A percentile compares a stretch with the other conserved stretches of the same genome.
Conservation (phyloP, 768 basidiomycete species). For the Trametes punicea region DNA sequence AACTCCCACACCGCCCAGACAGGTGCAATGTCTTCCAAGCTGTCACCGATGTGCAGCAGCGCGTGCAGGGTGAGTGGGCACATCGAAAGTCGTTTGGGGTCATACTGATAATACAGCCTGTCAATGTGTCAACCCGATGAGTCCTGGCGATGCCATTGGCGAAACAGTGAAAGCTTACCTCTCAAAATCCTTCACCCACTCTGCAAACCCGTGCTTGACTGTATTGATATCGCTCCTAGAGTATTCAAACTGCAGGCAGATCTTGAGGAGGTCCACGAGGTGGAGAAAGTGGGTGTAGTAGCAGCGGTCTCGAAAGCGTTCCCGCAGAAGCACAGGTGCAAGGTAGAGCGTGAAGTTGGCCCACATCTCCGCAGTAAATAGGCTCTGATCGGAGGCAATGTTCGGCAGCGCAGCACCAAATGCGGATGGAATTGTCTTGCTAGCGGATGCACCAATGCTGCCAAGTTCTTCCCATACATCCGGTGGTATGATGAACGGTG, state of each 20-base stretch:
- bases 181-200: conserved; percentile 41
- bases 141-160: no score
- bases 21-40: conserved; percentile 24
- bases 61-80: conserved; percentile 35
- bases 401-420: conserved; percentile 22
- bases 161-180: conserved; percentile 24
- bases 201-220: conserved; percentile 30
- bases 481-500: neutral
- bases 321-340: conserved; percentile 23
- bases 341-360: conserved; percentile 27
- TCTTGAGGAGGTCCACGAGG: conserved; percentile 36
- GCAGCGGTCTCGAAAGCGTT: conserved; percentile 17
- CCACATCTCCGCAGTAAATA: conserved; percentile 28
- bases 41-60: conserved; percentile 30
- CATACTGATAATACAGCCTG: conserved; percentile 29
- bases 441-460: conserved; percentile 5
- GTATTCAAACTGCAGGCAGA: conserved; percentile 37
- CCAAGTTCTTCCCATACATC: conserved; percentile 28
- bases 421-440: conserved; percentile 19
- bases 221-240: conserved; percentile 24
- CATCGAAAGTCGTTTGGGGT: conserved; percentile 21
- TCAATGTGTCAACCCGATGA: no score
- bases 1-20: conserved; percentile 32
- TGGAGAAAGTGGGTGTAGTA: conserved; percentile 44
- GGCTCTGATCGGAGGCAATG: conserved; percentile 13